These are phyloP conservation scores for Wickerhamiella azymoides DNA, from an alignment of 805 yeast species.

Conservation along the genomic window DNA sequence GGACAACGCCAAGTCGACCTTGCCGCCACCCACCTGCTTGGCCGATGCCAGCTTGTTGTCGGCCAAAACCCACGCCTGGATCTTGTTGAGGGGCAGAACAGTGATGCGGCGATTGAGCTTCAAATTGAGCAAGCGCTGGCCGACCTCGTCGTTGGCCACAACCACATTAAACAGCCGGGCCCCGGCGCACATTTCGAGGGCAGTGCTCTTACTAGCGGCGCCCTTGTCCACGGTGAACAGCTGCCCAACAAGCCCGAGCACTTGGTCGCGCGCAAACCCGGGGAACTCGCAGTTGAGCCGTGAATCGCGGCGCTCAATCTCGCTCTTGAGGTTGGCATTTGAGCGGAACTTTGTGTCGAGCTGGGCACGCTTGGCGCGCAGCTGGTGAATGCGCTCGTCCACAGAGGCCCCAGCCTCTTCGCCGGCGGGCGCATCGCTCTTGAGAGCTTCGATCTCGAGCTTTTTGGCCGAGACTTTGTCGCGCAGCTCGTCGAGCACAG, in stretches of 20 bases:
- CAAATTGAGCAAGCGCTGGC: constrained; percentile 63
- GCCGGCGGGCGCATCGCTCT: not conserved
- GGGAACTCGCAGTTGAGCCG: constrained; percentile 20
- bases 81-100: constrained; percentile 81
- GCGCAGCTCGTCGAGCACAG: constrained; percentile 1
- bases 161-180: constrained; percentile 79
- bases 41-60: constrained; percentile 46
- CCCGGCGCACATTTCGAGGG: constrained; percentile 90
- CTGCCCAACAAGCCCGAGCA: constrained; percentile 84
- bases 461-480: not conserved
- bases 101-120: constrained; percentile 80
- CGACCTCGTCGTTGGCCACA: constrained; percentile 76
- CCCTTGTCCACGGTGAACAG: constrained; percentile 50
- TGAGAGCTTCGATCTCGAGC: not conserved
- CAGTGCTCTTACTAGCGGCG: constrained; percentile 51
- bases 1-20: constrained; percentile 81
- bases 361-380: constrained; percentile 2
- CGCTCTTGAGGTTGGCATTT: constrained; percentile 4
- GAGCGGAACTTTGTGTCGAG: constrained; percentile 2
- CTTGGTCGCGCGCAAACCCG: constrained; percentile 44
- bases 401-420: too few species aligned
- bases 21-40: constrained; percentile 56
- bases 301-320: constrained; percentile 4
- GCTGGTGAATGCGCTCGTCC: not conserved
- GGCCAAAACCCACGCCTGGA: constrained; percentile 45